phyloP scores from a whole-genome alignment of 768 basidiomycete genomes.

The Leccinum boreale region DNA sequence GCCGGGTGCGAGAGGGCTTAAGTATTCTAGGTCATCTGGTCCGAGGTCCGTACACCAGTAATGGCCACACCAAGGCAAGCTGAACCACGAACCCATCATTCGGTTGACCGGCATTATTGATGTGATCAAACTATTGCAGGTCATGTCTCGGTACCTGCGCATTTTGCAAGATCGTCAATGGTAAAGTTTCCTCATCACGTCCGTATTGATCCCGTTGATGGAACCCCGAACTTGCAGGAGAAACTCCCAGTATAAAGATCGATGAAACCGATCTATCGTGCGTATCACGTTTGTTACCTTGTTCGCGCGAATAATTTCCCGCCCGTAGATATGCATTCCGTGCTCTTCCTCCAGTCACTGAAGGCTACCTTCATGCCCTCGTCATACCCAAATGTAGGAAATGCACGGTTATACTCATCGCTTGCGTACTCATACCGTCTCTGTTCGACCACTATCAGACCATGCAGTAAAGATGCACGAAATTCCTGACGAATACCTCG shows the following conservation, averaged over 20 bases:
- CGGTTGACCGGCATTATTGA: neutral
- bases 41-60: neutral
- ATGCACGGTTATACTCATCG: fast-evolving
- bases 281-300: conserved; percentile 26
- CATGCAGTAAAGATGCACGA: conserved; percentile 86
- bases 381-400: conserved; percentile 85
- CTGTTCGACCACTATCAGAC: conserved; percentile 41
- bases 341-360: conserved; percentile 83
- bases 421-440: neutral
- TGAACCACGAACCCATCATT: neutral
- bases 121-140: conserved; percentile 28
- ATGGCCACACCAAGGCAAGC: conserved; percentile 14
- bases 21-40: no score
- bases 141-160: conserved; percentile 57
- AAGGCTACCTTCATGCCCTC: conserved; percentile 68
- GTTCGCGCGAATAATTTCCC: neutral
- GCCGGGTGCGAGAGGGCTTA: neutral
- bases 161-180: conserved; percentile 94
- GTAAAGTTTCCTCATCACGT: conserved; percentile 32
- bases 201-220: neutral
- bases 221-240: conserved; percentile 45
- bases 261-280: conserved; percentile 71
- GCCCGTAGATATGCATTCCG: conserved; percentile 75
- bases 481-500: conserved; percentile 78
- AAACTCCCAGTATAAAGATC: conserved; percentile 84